These are phyloP conservation scores for Ogataea hybrid DNA, from an alignment of 1,139 yeast species.

Conservation along the genomic window DNA sequence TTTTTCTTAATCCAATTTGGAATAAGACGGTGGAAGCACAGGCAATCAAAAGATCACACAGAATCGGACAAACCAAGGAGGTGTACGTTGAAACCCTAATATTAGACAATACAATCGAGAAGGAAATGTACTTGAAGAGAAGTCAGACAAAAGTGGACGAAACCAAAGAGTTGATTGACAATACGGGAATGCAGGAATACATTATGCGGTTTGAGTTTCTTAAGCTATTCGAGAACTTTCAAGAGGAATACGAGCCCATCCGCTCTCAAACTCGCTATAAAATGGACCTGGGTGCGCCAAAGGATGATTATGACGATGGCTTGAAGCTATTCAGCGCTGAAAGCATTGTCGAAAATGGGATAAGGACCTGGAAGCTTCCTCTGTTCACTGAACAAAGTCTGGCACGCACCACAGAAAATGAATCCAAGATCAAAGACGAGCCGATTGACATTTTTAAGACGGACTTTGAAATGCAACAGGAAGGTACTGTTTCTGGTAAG, in stretches of 20 bases:
- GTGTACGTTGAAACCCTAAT: constrained; percentile 67
- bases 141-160: constrained; percentile 26
- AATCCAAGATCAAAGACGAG: constrained; percentile 19
- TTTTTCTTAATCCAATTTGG: constrained; percentile 74
- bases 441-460: constrained; percentile 7
- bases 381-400: constrained; percentile 46
- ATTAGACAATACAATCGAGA: constrained; percentile 60
- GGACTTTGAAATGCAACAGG: constrained; percentile 1
- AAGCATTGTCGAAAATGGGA: constrained; percentile 11
- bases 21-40: constrained; percentile 67
- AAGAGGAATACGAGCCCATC: constrained; percentile 24
- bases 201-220: constrained; percentile 50
- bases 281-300: constrained; percentile 7
- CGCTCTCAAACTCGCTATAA: constrained; percentile 9
- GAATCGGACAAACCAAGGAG: constrained; percentile 61
- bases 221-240: constrained; percentile 27
- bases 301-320: constrained; percentile 19
- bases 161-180: constrained; percentile 44
- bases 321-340: constrained; percentile 12
- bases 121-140: constrained; percentile 53
- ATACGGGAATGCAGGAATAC: constrained; percentile 55
- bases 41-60: constrained; percentile 70
- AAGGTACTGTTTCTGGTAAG: constrained; percentile 1
- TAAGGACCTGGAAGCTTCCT: constrained; percentile 41
- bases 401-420: constrained; percentile 33